Percentiles rank a stretch among this genome's conserved stretches.
Evolutionary conservation across 306 rosid genomes (phyloP).

Genomic region (Sindora glabra): DNA sequence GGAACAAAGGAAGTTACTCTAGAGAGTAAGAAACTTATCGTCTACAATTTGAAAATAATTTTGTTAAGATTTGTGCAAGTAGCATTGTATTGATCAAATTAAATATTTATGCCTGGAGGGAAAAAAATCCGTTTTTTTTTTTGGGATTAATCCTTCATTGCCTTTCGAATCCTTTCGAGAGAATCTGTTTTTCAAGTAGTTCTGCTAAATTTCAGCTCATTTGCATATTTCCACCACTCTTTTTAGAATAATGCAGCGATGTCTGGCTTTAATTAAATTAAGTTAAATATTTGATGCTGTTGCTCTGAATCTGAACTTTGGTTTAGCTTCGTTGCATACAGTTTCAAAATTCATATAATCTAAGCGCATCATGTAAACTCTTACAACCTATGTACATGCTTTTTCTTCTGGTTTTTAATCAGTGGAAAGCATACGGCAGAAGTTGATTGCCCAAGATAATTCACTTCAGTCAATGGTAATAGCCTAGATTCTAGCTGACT

Average conservation of each 20-base stretch:
- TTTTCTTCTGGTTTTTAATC: conserved; percentile 25
- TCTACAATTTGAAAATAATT: conserved; percentile 17
- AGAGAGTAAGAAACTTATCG: conserved; percentile 57
- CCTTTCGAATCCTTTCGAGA: neutral
- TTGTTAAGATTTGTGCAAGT: neutral
- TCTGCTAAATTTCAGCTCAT: conserved; percentile 8
- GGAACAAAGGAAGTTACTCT: conserved; percentile 70
- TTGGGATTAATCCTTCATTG: neutral
- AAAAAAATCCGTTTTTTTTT: too few relatives aligned
- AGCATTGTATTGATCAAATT: neutral
- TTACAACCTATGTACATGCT: neutral
- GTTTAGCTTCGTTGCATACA: neutral
- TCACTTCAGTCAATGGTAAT: conserved; percentile 68
- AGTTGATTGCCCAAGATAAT: conserved; percentile 58
- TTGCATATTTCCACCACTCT: neutral
- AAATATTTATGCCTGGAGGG: neutral
- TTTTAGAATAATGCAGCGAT: neutral
- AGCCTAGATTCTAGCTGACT: conserved; percentile 10
- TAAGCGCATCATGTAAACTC: neutral
- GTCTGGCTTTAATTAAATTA: neutral
- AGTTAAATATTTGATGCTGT: neutral
- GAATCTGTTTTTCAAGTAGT: neutral
- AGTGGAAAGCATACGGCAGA: conserved; percentile 73
- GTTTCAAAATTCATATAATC: neutral
- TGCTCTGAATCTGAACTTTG: neutral